Base-by-base conservation (phyloP, 2,329 filamentous ascomycete species). In the Colletotrichum incanum region DNA sequence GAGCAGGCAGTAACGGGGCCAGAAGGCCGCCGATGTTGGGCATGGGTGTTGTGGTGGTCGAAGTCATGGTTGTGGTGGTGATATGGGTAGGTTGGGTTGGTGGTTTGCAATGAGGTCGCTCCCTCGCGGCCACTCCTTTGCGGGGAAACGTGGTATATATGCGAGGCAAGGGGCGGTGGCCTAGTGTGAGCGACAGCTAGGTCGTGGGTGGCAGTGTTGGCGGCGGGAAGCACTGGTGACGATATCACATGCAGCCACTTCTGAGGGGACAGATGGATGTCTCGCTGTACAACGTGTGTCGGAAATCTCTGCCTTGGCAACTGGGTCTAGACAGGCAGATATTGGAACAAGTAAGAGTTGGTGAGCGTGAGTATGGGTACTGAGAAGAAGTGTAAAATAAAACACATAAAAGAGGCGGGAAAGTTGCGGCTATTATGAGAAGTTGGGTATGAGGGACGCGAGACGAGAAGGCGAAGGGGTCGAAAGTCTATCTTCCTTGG, bases 1-100 rank as follows among this genome's bases (percentile, higher is more conserved):
- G 82, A 47, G 90, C 86, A 11, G 89, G 87, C 58, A 93, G 84
- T 68, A 93, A 83, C 59, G 89, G 87, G 18, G 86, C 84, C 41
- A 92, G 80, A 39, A 90, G 83, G 67, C 82, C 79, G 67, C 85
- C 80, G 68, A 85, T 77, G 78, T 87, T 83, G 56, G 71, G 68
- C 74, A 73, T 75, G 43, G 75, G 65, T 71, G 72, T 59, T 67
- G 55, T 71, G 56, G 65, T 77, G 66, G 76, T 74, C 31, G 76
- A 73, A 52, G 77, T 68, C 79, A 82, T 81, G 71, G 45, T 74
- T 76, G 65, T 66, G 56, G 52, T 63, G 43, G 47, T 49, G 34
- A 18, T 45, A 39, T 31, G 11, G 23, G 31, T 54, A 56, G 23
- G n/a, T 58, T 16, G 39, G 4, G 26, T 12, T 23, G 12, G 37